Conservation (phyloP, 2,329 filamentous ascomycete species). For the Hortaea werneckii region DNA sequence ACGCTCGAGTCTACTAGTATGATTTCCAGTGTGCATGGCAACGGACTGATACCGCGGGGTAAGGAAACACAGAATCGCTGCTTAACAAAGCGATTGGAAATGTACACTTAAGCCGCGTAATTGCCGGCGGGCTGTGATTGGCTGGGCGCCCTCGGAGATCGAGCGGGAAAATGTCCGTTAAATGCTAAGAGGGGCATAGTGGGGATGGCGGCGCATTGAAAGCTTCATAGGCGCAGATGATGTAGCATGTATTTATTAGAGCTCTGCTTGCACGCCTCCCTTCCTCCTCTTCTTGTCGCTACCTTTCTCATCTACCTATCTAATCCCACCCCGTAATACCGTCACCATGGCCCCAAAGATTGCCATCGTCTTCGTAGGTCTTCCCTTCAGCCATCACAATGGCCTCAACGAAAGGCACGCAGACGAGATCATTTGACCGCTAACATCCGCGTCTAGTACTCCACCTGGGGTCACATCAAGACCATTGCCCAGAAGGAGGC, state of each 20-base stretch:
- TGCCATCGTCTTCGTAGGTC: constrained; percentile 76
- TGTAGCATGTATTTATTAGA: not conserved
- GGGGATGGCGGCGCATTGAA: not conserved
- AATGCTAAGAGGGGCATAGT: not conserved
- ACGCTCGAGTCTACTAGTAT: no score
- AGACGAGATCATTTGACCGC: no score
- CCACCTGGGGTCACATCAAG: constrained; percentile 85
- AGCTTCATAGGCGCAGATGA: not conserved
- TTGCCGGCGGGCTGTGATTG: not conserved
- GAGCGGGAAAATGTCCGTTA: not conserved
- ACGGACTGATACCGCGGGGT: no score
- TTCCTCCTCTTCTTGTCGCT: not conserved
- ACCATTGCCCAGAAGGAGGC: constrained; percentile 81
- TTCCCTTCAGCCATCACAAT: no score
- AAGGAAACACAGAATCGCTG: no score
- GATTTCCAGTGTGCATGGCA: no score
- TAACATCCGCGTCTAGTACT: constrained; percentile 51
- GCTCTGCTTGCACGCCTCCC: not conserved
- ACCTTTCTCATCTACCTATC: not conserved
- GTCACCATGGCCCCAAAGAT: constrained; percentile 75
- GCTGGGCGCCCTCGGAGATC: not conserved
- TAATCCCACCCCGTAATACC: not conserved
- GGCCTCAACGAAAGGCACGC: no score
- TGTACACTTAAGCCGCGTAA: not conserved
- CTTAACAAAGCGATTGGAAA: no score